Conservation (phyloP, 306 rosid species). For the Cyamopsis tetragonoloba region DNA sequence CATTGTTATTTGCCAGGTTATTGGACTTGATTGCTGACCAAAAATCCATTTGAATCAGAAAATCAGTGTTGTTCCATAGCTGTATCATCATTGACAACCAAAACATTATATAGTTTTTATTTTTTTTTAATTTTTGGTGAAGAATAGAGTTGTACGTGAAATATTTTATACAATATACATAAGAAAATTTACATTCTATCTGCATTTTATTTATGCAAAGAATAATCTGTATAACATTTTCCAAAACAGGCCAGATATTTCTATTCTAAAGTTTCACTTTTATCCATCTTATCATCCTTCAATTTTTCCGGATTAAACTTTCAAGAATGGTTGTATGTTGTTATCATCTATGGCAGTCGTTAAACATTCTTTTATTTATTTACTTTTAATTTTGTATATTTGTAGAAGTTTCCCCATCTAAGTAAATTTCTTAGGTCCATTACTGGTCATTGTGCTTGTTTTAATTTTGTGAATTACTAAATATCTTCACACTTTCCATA, state of each 20-base stretch:
- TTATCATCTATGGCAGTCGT: background rate
- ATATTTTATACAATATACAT: background rate
- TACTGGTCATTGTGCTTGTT: background rate
- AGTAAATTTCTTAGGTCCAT: background rate
- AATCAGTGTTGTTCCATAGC: background rate
- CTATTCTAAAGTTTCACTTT: background rate
- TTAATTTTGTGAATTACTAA: background rate
- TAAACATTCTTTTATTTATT: background rate
- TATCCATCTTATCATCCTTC: background rate
- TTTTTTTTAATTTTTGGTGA: background rate
- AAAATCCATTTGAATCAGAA: slow-evolving; percentile 2
- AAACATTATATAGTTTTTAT: background rate
- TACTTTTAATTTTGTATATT: background rate
- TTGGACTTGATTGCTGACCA: background rate
- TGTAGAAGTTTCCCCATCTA: background rate
- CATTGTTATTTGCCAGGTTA: background rate
- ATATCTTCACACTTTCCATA: background rate
- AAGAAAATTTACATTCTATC: background rate
- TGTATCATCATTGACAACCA: background rate
- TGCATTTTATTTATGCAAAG: background rate
- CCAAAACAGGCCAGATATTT: background rate
- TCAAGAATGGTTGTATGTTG: background rate
- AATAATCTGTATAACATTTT: background rate
- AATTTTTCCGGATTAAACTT: background rate
- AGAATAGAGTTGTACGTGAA: background rate